Evolutionary conservation across 768 basidiomycete genomes (phyloP).

Genomic region (Psilocybe tampanensis): DNA sequence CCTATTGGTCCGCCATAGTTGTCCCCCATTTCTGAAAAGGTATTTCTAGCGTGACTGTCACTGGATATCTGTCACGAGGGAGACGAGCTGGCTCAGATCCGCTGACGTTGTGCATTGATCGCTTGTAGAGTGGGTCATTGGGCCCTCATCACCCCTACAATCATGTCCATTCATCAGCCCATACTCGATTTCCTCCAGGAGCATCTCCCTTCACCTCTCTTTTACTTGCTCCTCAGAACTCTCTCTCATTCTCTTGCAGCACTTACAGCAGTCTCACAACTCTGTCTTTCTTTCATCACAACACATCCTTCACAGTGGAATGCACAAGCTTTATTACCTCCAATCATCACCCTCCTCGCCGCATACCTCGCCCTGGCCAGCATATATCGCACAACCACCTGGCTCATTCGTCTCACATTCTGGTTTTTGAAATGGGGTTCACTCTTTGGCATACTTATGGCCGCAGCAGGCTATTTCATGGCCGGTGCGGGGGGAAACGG

Average conservation of each 20-base stretch:
- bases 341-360: slow-evolving; percentile 68
- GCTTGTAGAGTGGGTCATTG: neutral
- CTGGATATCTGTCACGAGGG: neutral
- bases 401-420: slow-evolving; percentile 66
- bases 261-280: slow-evolving; percentile 46
- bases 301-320: slow-evolving; percentile 65
- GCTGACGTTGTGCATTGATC: no score
- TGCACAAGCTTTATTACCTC: slow-evolving; percentile 68
- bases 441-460: slow-evolving; percentile 56
- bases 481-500: slow-evolving; percentile 33
- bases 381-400: slow-evolving; percentile 77
- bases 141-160: neutral
- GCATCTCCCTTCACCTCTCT: slow-evolving; percentile 57
- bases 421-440: slow-evolving; percentile 81
- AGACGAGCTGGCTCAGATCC: slow-evolving; percentile 9
- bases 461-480: slow-evolving; percentile 56
- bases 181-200: slow-evolving; percentile 56
- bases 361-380: slow-evolving; percentile 79
- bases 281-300: slow-evolving; percentile 49
- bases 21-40: slow-evolving; percentile 5
- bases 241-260: slow-evolving; percentile 57
- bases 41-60: slow-evolving; percentile 2
- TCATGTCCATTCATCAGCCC: slow-evolving; percentile 23
- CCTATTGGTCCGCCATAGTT: slow-evolving; percentile 26
- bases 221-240: slow-evolving; percentile 49